Base-by-base conservation (phyloP, 176 grass and related monocot species). In the Chloris gayana region DNA sequence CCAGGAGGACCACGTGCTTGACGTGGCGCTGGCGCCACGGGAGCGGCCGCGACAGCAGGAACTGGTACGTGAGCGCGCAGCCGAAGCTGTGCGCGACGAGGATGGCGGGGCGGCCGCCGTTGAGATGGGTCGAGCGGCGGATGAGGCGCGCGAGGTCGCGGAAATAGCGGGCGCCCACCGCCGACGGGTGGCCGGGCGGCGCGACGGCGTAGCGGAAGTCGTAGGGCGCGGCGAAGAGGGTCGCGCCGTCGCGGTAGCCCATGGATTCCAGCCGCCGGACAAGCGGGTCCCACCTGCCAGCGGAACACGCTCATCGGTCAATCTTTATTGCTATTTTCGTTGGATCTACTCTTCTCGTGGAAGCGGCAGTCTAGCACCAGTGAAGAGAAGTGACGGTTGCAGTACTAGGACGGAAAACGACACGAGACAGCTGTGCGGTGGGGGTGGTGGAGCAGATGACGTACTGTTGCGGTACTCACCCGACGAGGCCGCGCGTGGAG, bases 201-300 rank as follows among this genome's bases (percentile, higher is more conserved):
- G 93, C 82, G 14, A 86, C 75, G 12, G 87, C 39, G 75, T 96
- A 90, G 12, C 93, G 90, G 79, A 96, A 96, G 80, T 96, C 89
- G 68, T 92, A 96, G 1, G 93, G 93, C 35, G 90, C 90, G 22
- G 49, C 90, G 50, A 90, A 88, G 27, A 92, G 87, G 46, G 14
- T 88, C 66, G 56, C 57, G 46, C 81, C 75, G 7, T 92, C 90
- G 29, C 73, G 64, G 82, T 92, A 92, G 63, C 89, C 87, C 9
- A 54, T n/a, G 39, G n/a, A 54, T 49, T 92, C 82, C 69, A 90
- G 27, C 14, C 19, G 64, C 31, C 42, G 33, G 54, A 95, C 65
- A 11, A 95, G 50, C 0, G 3, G 72, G 17, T 56, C 93, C 93
- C 76, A 89, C 71, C 87, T 84, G 56, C 12, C 73, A 87, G 66